A percentile compares a stretch with the other conserved stretches of the same genome.
These are phyloP conservation scores for Colletotrichum sp. DNA, from an alignment of 2,329 filamentous ascomycete genomes.

Conservation along the genomic window DNA sequence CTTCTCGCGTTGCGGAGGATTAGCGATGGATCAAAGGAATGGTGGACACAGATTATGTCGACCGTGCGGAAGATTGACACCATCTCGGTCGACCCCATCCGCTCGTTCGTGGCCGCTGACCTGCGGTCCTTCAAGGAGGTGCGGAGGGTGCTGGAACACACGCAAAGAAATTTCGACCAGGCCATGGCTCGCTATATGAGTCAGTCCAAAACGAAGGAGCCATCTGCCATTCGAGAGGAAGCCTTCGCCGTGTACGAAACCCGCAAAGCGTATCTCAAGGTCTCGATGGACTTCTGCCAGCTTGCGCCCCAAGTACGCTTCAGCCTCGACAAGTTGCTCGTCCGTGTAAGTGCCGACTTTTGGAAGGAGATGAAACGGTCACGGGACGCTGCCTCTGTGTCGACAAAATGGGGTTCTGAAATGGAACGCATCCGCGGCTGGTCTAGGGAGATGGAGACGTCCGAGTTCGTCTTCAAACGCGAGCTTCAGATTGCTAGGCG, in stretches of 20 bases:
- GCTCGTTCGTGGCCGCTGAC: conserved; percentile 78
- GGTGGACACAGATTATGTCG: conserved; percentile 79
- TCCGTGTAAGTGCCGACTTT: conserved; percentile 83
- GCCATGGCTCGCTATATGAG: conserved; percentile 81
- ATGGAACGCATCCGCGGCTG: conserved; percentile 93
- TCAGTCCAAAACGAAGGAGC: conserved; percentile 92
- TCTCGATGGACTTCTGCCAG: conserved; percentile 92
- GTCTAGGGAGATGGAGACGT: conserved; percentile 91
- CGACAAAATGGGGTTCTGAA: conserved; percentile 74
- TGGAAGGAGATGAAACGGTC: conserved; percentile 84
- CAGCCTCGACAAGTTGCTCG: conserved; percentile 83
- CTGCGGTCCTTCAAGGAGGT: conserved; percentile 86
- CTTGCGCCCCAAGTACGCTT: conserved; percentile 85
- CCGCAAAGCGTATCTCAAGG: conserved; percentile 86
- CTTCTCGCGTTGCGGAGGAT: conserved; percentile 84
- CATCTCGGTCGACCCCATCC: conserved; percentile 81
- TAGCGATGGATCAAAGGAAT: conserved; percentile 85
- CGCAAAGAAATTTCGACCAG: conserved; percentile 85
- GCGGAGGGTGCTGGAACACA: conserved; percentile 74
- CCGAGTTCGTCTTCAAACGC: conserved; percentile 81
- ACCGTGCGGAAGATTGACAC: conserved; percentile 80
- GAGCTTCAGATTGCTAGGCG: conserved; percentile 81
- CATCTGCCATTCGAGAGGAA: conserved; percentile 89
- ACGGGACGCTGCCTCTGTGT: conserved; percentile 68
- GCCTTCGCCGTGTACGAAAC: conserved; percentile 95